These are phyloP conservation scores for Globomyces sp. DNA, from an alignment of 371 early-diverging fungal genomes.

Conservation along the genomic window DNA sequence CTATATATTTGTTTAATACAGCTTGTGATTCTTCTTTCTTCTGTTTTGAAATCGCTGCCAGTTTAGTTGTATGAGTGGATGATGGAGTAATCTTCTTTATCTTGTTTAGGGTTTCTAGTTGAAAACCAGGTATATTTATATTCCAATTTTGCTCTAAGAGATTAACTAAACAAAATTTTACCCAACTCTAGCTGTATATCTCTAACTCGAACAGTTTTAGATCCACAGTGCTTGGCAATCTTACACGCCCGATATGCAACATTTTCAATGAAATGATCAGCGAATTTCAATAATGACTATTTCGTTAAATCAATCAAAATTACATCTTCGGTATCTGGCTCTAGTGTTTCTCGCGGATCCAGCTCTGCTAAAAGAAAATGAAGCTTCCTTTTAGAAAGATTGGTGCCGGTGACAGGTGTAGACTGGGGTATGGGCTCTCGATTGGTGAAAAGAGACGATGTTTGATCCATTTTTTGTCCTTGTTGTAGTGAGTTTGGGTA, in stretches of 20 bases:
- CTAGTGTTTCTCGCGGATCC: constrained; percentile 80
- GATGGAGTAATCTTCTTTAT: not conserved
- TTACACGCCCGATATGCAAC: constrained; percentile 82
- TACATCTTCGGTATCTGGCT: constrained; percentile 89
- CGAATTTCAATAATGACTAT: constrained; percentile 79
- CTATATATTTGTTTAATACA: too few relatives aligned
- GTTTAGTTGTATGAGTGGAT: not conserved
- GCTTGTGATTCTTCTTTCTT: not conserved
- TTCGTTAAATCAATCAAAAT: constrained; percentile 1
- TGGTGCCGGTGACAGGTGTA: constrained; percentile 2
- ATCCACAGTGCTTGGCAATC: constrained; percentile 87
- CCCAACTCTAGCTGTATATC: constrained; percentile 90
- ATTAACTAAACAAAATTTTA: constrained; percentile 29
- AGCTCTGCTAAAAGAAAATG: constrained; percentile 62
- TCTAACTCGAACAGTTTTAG: constrained; percentile 79
- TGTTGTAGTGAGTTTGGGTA: not conserved
- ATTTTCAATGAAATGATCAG: constrained; percentile 91
- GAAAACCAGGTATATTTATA: constrained; percentile 89
- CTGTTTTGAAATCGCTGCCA: not conserved
- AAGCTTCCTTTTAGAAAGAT: constrained; percentile 5
- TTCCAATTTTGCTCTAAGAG: constrained; percentile 86
- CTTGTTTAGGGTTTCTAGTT: constrained; percentile 50
- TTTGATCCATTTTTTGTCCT: constrained; percentile 4
- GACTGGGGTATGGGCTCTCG: not conserved
- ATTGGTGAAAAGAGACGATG: not conserved